These are phyloP conservation scores for Gomphus sp. DNA, from an alignment of 1,284 basidiomycete genomes.

Conservation along the genomic window DNA sequence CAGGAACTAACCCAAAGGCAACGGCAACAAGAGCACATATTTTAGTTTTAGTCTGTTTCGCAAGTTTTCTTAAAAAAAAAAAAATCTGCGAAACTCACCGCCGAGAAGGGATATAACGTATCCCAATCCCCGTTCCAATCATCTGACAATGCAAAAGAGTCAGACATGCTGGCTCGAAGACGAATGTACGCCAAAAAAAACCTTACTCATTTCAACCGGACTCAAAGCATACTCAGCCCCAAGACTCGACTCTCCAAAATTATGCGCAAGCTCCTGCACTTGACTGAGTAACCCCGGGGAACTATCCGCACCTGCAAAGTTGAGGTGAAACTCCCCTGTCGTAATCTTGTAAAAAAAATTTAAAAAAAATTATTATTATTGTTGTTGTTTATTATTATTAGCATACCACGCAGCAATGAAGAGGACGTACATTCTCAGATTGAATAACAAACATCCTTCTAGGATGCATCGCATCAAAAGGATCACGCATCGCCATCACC, in stretches of 20 bases:
- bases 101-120: slow-evolving; percentile 78
- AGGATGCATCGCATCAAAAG: slow-evolving; percentile 83
- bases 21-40: too few relatives aligned
- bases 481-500: slow-evolving; percentile 50
- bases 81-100: slow-evolving; percentile 32
- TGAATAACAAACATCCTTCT: slow-evolving; percentile 83
- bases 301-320: slow-evolving; percentile 78
- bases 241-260: slow-evolving; percentile 42
- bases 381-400: too few relatives aligned
- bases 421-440: slow-evolving; percentile 69
- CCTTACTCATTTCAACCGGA: slow-evolving; percentile 34
- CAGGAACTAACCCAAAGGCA: too few relatives aligned
- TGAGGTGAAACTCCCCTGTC: slow-evolving; percentile 64
- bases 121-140: slow-evolving; percentile 79
- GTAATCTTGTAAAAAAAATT: slow-evolving; percentile 43
- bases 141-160: slow-evolving; percentile 23
- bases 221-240: slow-evolving; percentile 17
- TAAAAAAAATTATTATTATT: too few relatives aligned
- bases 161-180: too few relatives aligned
- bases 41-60: too few relatives aligned
- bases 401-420: too few relatives aligned
- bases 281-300: slow-evolving; percentile 67
- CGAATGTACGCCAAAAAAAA: too few relatives aligned
- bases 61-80: background rate
- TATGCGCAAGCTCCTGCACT: slow-evolving; percentile 49